Conservation (phyloP, 495 filamentous ascomycete genomes). For the Staphylotrichum tortipilum region DNA sequence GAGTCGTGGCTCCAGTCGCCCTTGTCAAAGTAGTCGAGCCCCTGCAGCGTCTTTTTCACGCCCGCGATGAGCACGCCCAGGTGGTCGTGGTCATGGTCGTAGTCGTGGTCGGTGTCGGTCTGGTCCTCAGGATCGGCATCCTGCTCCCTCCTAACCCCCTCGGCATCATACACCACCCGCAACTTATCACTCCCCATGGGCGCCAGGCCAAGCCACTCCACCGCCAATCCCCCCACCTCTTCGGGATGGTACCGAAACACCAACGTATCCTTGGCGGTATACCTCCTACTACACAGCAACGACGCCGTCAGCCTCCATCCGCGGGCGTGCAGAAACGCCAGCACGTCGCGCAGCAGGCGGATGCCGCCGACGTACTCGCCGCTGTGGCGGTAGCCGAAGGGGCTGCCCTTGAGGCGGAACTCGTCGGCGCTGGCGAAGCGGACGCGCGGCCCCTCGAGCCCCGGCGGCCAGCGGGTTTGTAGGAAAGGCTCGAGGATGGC, state of each 20-base stretch:
- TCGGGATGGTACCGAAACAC: no score
- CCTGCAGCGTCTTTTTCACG: constrained; percentile 5
- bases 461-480: constrained; percentile 17
- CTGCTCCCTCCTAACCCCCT: not conserved
- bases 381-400: constrained; percentile 11
- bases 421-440: constrained; percentile 1
- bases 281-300: constrained; percentile 1
- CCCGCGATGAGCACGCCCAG: constrained; percentile 4
- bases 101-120: no score
- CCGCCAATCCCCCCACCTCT: not conserved
- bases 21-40: constrained; percentile 4
- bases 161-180: constrained; percentile 10
- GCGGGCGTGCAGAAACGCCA: constrained; percentile 12
- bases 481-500: constrained; percentile 24
- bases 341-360: constrained; percentile 13
- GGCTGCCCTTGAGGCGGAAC: constrained; percentile 11
- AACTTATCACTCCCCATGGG: constrained; percentile 3
- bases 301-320: constrained; percentile 13
- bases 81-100: not conserved
- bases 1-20: constrained; percentile 11
- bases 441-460: constrained; percentile 2
- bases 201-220: constrained; percentile 15
- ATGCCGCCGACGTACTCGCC: constrained; percentile 5
- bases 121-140: no score
- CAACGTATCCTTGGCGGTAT: constrained; percentile 16